phyloP scores from a whole-genome alignment of 371 early-diverging fungal species.

The Lichtheimia ornata region DNA sequence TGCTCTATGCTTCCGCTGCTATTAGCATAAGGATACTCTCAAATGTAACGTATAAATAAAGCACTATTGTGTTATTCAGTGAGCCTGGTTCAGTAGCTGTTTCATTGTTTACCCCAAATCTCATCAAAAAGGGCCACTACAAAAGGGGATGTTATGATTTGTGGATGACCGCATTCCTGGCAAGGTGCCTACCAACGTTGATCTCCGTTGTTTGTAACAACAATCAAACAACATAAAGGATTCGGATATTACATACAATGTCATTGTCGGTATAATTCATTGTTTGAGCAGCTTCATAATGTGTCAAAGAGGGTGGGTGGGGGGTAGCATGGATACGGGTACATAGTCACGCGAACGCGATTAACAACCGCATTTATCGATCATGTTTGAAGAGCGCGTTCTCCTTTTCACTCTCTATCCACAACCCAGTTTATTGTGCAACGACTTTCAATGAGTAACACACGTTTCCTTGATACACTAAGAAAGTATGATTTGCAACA shows the following conservation, averaged over 20 bases:
- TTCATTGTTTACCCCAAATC: too few species aligned
- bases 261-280: neutral
- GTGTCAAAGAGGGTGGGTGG: too few species aligned
- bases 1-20: neutral
- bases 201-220: neutral
- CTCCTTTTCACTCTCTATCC: neutral
- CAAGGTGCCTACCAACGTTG: neutral
- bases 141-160: neutral
- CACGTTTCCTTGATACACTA: slow-evolving; percentile 20
- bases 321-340: neutral
- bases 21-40: too few species aligned
- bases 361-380: neutral
- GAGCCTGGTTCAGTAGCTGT: too few species aligned
- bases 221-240: neutral
- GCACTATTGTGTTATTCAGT: too few species aligned
- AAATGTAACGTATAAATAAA: too few species aligned
- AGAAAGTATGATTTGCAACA: slow-evolving; percentile 24
- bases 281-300: neutral
- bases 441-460: slow-evolving; percentile 14
- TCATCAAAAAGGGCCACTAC: neutral
- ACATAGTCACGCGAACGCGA: neutral
- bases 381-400: slow-evolving; percentile 8
- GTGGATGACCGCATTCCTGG: neutral
- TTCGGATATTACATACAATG: neutral
- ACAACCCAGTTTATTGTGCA: neutral